Percentiles rank a stretch among this genome's conserved stretches.
These are phyloP conservation scores for Mollisia scopiformis DNA, from an alignment of 2,329 filamentous ascomycete species.

Conservation along the genomic window DNA sequence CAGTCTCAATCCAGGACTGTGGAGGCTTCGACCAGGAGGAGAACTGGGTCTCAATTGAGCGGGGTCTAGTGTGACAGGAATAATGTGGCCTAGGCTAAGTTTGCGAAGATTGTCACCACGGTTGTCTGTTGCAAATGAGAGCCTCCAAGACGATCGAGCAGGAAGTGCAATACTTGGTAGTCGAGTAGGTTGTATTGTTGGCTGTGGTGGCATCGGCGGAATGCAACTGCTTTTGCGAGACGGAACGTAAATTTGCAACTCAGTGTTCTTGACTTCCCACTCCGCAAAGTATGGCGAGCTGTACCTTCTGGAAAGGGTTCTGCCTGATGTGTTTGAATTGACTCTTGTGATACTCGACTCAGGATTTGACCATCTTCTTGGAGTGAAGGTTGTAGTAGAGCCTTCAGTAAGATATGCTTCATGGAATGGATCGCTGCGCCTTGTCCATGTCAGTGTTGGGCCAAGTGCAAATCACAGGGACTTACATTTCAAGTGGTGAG, in stretches of 20 bases:
- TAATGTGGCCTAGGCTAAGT: slow-evolving; percentile 27
- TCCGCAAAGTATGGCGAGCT: slow-evolving; percentile 26
- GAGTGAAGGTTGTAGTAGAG: neutral
- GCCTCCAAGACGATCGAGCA: slow-evolving; percentile 34
- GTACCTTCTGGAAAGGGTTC: slow-evolving; percentile 21
- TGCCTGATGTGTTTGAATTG: slow-evolving; percentile 17
- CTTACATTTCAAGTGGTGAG: slow-evolving; percentile 23
- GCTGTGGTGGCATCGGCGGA: slow-evolving; percentile 24
- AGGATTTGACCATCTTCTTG: slow-evolving; percentile 8
- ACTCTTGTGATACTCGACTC: slow-evolving; percentile 14
- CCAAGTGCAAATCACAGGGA: neutral
- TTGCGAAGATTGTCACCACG: slow-evolving; percentile 32
- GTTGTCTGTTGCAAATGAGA: slow-evolving; percentile 33
- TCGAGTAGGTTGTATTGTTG: slow-evolving; percentile 27
- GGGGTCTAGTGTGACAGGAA: slow-evolving; percentile 8
- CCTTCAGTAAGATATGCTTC: neutral
- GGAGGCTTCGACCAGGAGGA: slow-evolving; percentile 24
- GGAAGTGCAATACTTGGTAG: slow-evolving; percentile 30
- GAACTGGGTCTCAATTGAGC: slow-evolving; percentile 7
- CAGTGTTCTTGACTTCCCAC: neutral
- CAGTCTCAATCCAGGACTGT: slow-evolving; percentile 27
- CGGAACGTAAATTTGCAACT: slow-evolving; percentile 10
- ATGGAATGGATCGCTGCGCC: slow-evolving; percentile 4
- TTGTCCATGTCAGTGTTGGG: slow-evolving; percentile 3
- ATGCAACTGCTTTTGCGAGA: slow-evolving; percentile 25